phyloP scores from a whole-genome alignment of 805 yeast species.

The Candida rishiriensis region DNA sequence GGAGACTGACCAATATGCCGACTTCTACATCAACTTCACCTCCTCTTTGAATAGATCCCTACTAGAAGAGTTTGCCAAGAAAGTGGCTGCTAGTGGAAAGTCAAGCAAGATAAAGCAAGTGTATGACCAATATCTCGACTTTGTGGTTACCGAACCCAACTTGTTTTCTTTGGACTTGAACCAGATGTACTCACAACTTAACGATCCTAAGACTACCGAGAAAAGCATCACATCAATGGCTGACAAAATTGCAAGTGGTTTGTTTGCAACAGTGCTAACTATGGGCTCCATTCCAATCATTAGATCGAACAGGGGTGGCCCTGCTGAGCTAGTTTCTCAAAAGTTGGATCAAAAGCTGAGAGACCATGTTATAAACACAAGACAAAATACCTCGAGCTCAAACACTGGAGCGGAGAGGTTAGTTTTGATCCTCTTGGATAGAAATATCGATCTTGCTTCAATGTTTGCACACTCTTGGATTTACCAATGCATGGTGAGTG shows the following conservation, averaged over 20 bases:
- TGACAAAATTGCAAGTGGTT: slow-evolving; percentile 69
- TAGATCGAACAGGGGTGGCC: slow-evolving; percentile 87
- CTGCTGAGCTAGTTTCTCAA: slow-evolving; percentile 91
- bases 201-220: slow-evolving; percentile 69
- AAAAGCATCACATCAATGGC: slow-evolving; percentile 66
- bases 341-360: slow-evolving; percentile 79
- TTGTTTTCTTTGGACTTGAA: slow-evolving; percentile 74
- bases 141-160: slow-evolving; percentile 88
- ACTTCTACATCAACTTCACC: slow-evolving; percentile 81
- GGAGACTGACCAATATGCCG: slow-evolving; percentile 68
- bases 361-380: slow-evolving; percentile 77
- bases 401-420: slow-evolving; percentile 43
- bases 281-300: slow-evolving; percentile 81
- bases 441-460: slow-evolving; percentile 85
- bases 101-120: slow-evolving; percentile 77
- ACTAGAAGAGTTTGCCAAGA: slow-evolving; percentile 83
- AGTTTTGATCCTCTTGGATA: slow-evolving; percentile 77
- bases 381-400: slow-evolving; percentile 16
- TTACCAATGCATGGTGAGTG: slow-evolving; percentile 93
- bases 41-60: slow-evolving; percentile 71
- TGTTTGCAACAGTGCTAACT: slow-evolving; percentile 76
- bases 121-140: slow-evolving; percentile 90
- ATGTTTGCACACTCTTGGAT: slow-evolving; percentile 98
- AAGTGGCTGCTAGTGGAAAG: slow-evolving; percentile 57
- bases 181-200: slow-evolving; percentile 62